Conservation (phyloP, 495 filamentous ascomycete species). For the Emericellopsis terricola region DNA sequence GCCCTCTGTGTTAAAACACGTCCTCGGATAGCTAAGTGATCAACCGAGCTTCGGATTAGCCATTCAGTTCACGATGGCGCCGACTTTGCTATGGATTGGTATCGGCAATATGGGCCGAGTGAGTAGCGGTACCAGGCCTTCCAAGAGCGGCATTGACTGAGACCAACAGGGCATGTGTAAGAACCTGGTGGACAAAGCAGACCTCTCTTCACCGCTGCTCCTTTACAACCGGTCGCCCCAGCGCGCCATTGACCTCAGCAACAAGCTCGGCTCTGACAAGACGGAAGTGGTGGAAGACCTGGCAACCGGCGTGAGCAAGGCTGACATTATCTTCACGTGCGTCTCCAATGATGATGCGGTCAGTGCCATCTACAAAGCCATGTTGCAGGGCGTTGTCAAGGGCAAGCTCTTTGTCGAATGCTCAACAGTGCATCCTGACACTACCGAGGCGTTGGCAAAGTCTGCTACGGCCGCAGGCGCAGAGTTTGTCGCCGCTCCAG, state of each 20-base stretch:
- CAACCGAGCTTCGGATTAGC: no score
- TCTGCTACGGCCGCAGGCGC: slow-evolving; percentile 37
- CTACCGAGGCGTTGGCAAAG: slow-evolving; percentile 43
- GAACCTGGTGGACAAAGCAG: slow-evolving; percentile 64
- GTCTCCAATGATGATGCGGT: slow-evolving; percentile 66
- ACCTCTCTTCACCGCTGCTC: slow-evolving; percentile 47
- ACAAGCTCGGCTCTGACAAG: slow-evolving; percentile 34
- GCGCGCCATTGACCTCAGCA: slow-evolving; percentile 36
- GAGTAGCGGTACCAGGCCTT: slow-evolving; percentile 13
- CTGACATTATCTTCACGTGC: slow-evolving; percentile 73
- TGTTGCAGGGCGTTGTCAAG: slow-evolving; percentile 34
- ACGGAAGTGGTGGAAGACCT: slow-evolving; percentile 41
- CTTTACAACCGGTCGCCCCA: slow-evolving; percentile 63
- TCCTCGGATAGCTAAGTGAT: no score
- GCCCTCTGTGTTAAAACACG: no score
- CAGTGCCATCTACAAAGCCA: slow-evolving; percentile 30
- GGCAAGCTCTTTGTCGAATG: slow-evolving; percentile 71
- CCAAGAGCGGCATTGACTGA: background rate
- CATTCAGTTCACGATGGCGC: no score
- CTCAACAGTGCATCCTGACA: slow-evolving; percentile 78
- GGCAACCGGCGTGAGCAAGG: slow-evolving; percentile 41
- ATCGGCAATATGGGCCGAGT: slow-evolving; percentile 85
- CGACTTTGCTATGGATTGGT: slow-evolving; percentile 64
- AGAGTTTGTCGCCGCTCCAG: slow-evolving; percentile 60
- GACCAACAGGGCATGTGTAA: slow-evolving; percentile 57